A percentile compares a stretch with the other conserved stretches of the same genome.
Evolutionary conservation across 768 basidiomycete genomes (phyloP).

Genomic region (Boletus rubroflammeus): DNA sequence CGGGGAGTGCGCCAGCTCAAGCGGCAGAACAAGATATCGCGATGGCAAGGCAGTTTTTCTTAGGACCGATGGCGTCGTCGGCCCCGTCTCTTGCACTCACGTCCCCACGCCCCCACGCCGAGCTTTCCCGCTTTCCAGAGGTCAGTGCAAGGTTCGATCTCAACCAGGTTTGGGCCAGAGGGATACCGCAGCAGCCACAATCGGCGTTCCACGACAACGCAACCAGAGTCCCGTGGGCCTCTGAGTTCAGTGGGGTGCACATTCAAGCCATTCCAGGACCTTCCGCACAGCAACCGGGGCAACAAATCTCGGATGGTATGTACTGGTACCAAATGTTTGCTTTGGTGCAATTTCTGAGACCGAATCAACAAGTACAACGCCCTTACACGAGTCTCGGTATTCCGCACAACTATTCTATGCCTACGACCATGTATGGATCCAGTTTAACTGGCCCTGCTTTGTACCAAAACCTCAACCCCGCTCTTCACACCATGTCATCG

Average conservation of each 20-base stretch:
- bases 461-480: slow-evolving; percentile 31
- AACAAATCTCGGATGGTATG: slow-evolving; percentile 27
- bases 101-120: slow-evolving; percentile 30
- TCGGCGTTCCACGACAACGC: slow-evolving; percentile 33
- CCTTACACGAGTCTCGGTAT: slow-evolving; percentile 36
- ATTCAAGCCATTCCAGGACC: slow-evolving; percentile 21
- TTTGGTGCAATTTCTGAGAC: slow-evolving; percentile 5
- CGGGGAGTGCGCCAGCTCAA: slow-evolving; percentile 47
- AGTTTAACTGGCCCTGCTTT: slow-evolving; percentile 34
- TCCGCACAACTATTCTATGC: slow-evolving; percentile 38
- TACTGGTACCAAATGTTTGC: not conserved
- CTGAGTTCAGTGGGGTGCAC: slow-evolving; percentile 47
- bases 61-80: slow-evolving; percentile 36
- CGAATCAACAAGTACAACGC: slow-evolving; percentile 30
- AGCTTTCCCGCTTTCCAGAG: slow-evolving; percentile 26
- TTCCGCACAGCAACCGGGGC: slow-evolving; percentile 32
- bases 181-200: slow-evolving; percentile 44
- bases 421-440: slow-evolving; percentile 29
- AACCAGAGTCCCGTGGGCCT: slow-evolving; percentile 46
- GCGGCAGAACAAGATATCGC: slow-evolving; percentile 65
- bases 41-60: slow-evolving; percentile 80
- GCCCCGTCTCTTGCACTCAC: slow-evolving; percentile 35
- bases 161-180: slow-evolving; percentile 51
- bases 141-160: slow-evolving; percentile 35
- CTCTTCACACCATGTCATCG: slow-evolving; percentile 19